These are phyloP conservation scores for Fusarium sp. DNA, from an alignment of 2,329 filamentous ascomycete species.

Conservation along the genomic window DNA sequence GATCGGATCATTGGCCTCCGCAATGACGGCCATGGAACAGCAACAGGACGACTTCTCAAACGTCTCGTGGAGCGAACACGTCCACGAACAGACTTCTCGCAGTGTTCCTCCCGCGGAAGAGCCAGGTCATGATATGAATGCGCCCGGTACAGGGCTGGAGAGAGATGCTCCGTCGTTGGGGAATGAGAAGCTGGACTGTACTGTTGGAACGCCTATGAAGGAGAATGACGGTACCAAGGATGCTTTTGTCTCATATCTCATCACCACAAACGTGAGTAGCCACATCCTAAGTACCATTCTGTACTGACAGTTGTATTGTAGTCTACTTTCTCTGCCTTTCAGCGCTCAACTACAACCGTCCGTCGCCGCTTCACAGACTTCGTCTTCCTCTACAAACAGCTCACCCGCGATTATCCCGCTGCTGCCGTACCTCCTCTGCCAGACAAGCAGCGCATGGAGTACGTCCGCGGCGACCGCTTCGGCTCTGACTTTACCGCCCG, in stretches of 20 bases:
- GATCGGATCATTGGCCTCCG: slow-evolving; percentile 1
- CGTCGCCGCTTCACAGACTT: slow-evolving; percentile 98
- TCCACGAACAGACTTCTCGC: slow-evolving; percentile 55
- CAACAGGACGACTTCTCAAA: slow-evolving; percentile 80
- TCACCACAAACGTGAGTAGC: slow-evolving; percentile 82
- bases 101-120: slow-evolving; percentile 45
- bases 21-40: slow-evolving; percentile 62
- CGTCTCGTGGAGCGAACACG: slow-evolving; percentile 80
- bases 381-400: slow-evolving; percentile 92
- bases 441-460: slow-evolving; percentile 99
- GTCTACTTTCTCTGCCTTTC: slow-evolving; percentile 96
- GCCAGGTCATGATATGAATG: slow-evolving; percentile 56
- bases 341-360: slow-evolving; percentile 81
- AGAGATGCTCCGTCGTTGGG: slow-evolving; percentile 74
- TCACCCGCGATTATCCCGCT: slow-evolving; percentile 88
- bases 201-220: slow-evolving; percentile 86
- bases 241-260: slow-evolving; percentile 94
- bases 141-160: slow-evolving; percentile 63
- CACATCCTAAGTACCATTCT: background rate
- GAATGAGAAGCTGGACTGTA: slow-evolving; percentile 84
- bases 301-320: slow-evolving; percentile 57
- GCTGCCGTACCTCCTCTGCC: slow-evolving; percentile 94
- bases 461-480: slow-evolving; percentile 96
- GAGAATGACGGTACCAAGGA: slow-evolving; percentile 98
- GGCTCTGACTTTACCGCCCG: slow-evolving; percentile 91